Conservation (phyloP, 352 stramenopile species). For the Hyaloperonospora arabidopsidis region DNA sequence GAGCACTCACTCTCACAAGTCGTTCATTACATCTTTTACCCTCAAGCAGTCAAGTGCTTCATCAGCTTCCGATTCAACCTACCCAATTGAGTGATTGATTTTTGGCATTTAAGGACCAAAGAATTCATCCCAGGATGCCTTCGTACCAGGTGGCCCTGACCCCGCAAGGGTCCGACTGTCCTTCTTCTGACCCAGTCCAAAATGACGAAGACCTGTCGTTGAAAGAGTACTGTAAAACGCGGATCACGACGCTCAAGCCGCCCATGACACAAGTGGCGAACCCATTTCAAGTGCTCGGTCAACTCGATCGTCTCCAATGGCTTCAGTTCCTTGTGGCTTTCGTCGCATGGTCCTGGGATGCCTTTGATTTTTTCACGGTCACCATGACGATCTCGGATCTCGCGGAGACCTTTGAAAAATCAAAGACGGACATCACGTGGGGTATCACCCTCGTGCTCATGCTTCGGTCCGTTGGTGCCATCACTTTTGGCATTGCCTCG, state of each 20-base stretch:
- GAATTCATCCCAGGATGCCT: too few species aligned
- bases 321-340: constrained; percentile 34
- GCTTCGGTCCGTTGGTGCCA: constrained; percentile 36
- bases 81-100: too few species aligned
- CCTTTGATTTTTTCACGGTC: constrained; percentile 57
- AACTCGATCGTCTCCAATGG: constrained; percentile 37
- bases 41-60: constrained; percentile 4
- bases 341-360: constrained; percentile 41
- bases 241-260: constrained; percentile 38
- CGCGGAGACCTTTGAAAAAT: constrained; percentile 36
- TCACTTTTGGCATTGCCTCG: constrained; percentile 36
- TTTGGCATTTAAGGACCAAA: too few species aligned
- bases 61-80: too few species aligned
- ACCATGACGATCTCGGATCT: constrained; percentile 44
- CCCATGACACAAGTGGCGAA: constrained; percentile 27
- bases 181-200: constrained; percentile 12
- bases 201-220: constrained; percentile 27
- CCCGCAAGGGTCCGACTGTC: constrained; percentile 18
- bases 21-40: not conserved
- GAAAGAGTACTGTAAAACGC: constrained; percentile 31
- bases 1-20: not conserved
- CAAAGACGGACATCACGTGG: constrained; percentile 47
- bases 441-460: constrained; percentile 51
- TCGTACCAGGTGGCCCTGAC: constrained; percentile 29
- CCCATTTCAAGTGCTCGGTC: constrained; percentile 19